Conservation (phyloP, 225 moss, liverwort and hornwort species). For the Physcomitrium patens region DNA sequence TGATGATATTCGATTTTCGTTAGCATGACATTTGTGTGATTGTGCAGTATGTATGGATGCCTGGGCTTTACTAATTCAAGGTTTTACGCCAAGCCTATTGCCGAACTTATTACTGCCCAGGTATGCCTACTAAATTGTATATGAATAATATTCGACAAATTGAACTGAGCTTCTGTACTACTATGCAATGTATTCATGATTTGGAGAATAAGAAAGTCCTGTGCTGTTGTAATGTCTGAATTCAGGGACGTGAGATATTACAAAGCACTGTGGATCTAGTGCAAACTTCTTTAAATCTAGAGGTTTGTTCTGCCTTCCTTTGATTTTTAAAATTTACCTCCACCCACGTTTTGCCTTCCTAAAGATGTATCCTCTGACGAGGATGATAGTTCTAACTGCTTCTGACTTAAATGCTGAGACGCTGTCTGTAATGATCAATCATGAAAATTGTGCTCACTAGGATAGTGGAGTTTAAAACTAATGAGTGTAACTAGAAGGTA, state of each 20-base stretch:
- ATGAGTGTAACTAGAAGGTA: slow-evolving; percentile 5
- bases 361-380: not conserved
- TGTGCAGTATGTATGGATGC: slow-evolving; percentile 95
- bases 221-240: slow-evolving; percentile 20
- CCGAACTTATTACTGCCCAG: slow-evolving; percentile 97
- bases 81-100: slow-evolving; percentile 97
- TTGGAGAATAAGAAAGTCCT: not conserved
- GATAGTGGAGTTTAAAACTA: not conserved
- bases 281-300: slow-evolving; percentile 76
- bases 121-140: slow-evolving; percentile 38
- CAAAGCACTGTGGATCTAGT: slow-evolving; percentile 98
- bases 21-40: slow-evolving; percentile 16
- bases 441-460: slow-evolving; percentile 14
- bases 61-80: slow-evolving; percentile 96
- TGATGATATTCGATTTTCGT: not conserved
- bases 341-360: not conserved
- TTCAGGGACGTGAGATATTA: slow-evolving; percentile 94
- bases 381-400: not conserved
- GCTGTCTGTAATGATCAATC: not conserved
- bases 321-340: not conserved
- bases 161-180: slow-evolving; percentile 4
- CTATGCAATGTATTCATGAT: not conserved
- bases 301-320: slow-evolving; percentile 56
- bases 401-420: not conserved
- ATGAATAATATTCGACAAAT: not conserved